These are phyloP conservation scores for Cornus florida DNA, from an alignment of 148 eudicot species.

Conservation along the genomic window DNA sequence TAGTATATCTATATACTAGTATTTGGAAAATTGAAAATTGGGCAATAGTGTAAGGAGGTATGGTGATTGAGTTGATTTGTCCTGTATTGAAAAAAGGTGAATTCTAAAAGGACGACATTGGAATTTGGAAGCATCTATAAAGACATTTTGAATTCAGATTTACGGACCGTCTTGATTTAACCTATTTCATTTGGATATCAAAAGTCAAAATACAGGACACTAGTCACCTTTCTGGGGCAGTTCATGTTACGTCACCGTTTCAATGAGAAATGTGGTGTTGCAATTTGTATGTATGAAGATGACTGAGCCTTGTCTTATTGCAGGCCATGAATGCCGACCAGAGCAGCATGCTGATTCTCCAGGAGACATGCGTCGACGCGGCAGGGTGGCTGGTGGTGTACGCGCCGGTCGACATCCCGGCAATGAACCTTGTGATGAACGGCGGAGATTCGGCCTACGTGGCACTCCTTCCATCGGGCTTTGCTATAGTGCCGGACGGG, in stretches of 20 bases:
- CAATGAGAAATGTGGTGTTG: not conserved
- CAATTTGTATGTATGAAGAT: not conserved
- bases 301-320: conserved; percentile 13
- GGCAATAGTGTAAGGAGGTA: too few species aligned
- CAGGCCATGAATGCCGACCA: conserved; percentile 82
- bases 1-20: not conserved
- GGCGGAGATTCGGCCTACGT: conserved; percentile 95
- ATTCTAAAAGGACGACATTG: conserved; percentile 21
- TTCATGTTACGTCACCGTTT: conserved; percentile 13
- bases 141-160: conserved; percentile 9
- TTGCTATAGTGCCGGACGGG: conserved; percentile 73
- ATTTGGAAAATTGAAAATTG: too few species aligned
- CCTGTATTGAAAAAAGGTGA: not conserved
- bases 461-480: conserved; percentile 90
- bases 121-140: conserved; percentile 35
- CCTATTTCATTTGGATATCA: not conserved
- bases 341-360: conserved; percentile 93
- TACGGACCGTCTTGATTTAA: not conserved
- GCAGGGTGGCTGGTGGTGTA: conserved; percentile 91
- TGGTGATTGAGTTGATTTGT: not conserved
- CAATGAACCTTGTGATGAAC: conserved; percentile 94
- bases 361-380: conserved; percentile 86
- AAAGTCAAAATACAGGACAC: conserved; percentile 26
- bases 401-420: conserved; percentile 94
- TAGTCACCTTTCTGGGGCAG: conserved; percentile 16